Conservation (phyloP, 2,329 filamentous ascomycete species). For the Phyllosticta citribraziliensis region DNA sequence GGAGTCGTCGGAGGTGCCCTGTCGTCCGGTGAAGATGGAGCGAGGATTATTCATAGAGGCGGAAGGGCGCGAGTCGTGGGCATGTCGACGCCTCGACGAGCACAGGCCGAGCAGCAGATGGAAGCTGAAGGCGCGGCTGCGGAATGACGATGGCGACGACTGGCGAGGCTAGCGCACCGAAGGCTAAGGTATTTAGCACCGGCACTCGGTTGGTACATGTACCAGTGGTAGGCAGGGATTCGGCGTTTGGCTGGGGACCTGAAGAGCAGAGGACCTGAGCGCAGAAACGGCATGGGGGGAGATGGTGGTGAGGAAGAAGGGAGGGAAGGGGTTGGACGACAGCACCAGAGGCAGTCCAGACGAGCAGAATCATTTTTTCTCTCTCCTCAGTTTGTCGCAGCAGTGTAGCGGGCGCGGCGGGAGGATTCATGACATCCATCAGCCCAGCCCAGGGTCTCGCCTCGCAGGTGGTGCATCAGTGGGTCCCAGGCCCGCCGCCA, state of each 20-base stretch:
- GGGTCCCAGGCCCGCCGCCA: too few relatives aligned
- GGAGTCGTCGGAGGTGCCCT: constrained; percentile 10
- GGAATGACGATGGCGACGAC: not conserved
- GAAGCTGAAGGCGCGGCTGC: not conserved
- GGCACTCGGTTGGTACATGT: not conserved
- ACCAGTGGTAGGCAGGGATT: not conserved
- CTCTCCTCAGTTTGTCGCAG: too few relatives aligned
- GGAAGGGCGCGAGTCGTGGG: not conserved
- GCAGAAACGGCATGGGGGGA: not conserved
- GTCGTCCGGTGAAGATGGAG: constrained; percentile 29
- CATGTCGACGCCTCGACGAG: not conserved
- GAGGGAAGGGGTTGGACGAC: too few relatives aligned
- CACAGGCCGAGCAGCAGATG: not conserved
- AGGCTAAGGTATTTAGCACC: not conserved
- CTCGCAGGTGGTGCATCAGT: too few relatives aligned
- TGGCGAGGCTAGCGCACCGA: not conserved
- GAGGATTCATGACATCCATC: too few relatives aligned
- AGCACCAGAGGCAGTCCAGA: too few relatives aligned
- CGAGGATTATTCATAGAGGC: constrained; percentile 19
- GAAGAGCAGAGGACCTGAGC: not conserved
- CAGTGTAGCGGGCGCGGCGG: too few relatives aligned
- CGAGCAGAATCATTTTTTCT: too few relatives aligned
- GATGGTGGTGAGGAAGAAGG: too few relatives aligned
- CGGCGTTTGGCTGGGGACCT: not conserved
- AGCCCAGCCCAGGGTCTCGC: too few relatives aligned